Base-by-base conservation (phyloP, 306 rosid genomes). In the Hippophae rhamnoides region DNA sequence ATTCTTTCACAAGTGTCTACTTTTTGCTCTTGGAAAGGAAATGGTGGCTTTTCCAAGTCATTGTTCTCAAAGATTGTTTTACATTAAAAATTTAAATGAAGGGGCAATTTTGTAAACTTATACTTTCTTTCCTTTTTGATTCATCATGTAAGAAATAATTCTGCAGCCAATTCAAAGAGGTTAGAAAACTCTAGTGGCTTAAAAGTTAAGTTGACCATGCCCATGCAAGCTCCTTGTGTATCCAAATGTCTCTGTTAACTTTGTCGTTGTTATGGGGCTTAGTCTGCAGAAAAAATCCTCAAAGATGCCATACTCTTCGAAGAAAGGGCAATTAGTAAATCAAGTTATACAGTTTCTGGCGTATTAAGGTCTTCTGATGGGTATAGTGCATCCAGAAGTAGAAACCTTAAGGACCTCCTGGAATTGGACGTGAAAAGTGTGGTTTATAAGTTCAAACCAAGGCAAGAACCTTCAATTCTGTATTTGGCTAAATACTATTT, bases 331-430 rank as follows among this genome's bases (percentile, higher is more conserved):
- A 65, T 73, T 43, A 62, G 73, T 9, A 79, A 77, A 48, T 87
- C 68, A 54, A 73, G 72, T 75, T 81, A 86, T 65, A 67, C 73
- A 48, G 98, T 85, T 72, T 87, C 95, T 44, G 93, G 81, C 25
- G 79, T 92, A 66, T 79, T 92, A 62, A 81, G 74, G 64, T 92
- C 83, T 40, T 77, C 98, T 62, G 72, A 81, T 69, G 64, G 18
- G 54, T 63, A 75, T 63, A 8, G 46, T 62, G 70, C 87, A 62
- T 83, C 87, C 1, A 75, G 93, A 51, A 63, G 82, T 56, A 79
- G 70, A 74, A 78, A 67, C 77, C 92, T 92, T 27, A 74, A 79
- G 58, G 77, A 74, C 63, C 71, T 92, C 46, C 38, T 92, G 74
- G 83, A 66, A 43, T 89, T 65, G 23, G 48, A 72, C 47, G 87